Conservation (phyloP, 352 stramenopile genomes). For the Phytophthora aleatoria region DNA sequence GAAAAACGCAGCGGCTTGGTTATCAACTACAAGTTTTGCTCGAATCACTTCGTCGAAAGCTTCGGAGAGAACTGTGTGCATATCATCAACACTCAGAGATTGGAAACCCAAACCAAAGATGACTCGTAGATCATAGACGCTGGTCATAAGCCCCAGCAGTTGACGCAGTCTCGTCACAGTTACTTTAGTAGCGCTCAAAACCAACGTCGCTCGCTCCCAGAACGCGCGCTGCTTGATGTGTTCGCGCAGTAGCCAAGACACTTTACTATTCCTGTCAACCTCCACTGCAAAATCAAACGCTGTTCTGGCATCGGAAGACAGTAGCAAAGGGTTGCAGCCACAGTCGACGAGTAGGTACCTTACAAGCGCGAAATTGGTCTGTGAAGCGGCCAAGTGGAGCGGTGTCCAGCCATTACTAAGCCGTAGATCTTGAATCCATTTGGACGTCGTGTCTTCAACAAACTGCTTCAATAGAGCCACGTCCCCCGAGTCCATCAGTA, state of each 20-base stretch:
- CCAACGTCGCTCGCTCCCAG: conserved; percentile 1
- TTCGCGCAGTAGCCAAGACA: conserved; percentile 11
- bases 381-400: conserved; percentile 10
- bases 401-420: conserved; percentile 16
- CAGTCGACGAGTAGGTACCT: conserved; percentile 20
- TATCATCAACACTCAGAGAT: conserved; percentile 2
- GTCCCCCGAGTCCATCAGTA: background rate
- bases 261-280: background rate
- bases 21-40: conserved; percentile 40
- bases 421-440: conserved; percentile 11
- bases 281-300: conserved; percentile 10
- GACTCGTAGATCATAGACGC: conserved; percentile 38
- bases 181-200: conserved; percentile 6
- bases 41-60: conserved; percentile 35
- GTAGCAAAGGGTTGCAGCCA: conserved; percentile 9
- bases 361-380: background rate
- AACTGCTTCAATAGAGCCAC: conserved; percentile 6
- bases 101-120: conserved; percentile 25
- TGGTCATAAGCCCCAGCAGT: conserved; percentile 39
- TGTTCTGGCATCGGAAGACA: conserved; percentile 8
- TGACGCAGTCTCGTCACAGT: conserved; percentile 13
- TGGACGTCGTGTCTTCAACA: background rate
- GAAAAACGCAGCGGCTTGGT: conserved; percentile 38
- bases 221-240: conserved; percentile 22
- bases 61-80: conserved; percentile 22